Percentiles rank a stretch among this genome's conserved stretches.
Evolutionary conservation across 2,329 filamentous ascomycete species (phyloP).

Genomic region (Penicillium expansum): DNA sequence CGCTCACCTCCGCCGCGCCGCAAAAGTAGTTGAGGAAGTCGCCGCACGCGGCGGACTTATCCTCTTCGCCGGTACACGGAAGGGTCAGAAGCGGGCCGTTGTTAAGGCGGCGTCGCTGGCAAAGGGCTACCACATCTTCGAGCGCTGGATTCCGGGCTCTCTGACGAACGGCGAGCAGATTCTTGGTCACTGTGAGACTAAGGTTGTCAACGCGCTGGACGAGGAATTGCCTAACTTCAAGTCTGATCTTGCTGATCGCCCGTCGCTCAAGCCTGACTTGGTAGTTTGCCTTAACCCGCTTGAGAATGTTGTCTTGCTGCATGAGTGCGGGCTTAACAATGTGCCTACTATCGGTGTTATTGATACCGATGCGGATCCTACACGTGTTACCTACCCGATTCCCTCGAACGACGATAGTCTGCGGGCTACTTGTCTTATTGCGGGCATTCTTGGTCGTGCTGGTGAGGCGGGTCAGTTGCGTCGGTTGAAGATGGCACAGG

Average conservation of each 20-base stretch:
- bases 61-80: constrained; percentile 84
- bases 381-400: constrained; percentile 93
- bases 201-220: constrained; percentile 77
- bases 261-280: constrained; percentile 77
- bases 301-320: constrained; percentile 86
- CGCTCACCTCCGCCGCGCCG: constrained; percentile 84
- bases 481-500: constrained; percentile 61
- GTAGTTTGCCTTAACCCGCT: constrained; percentile 90
- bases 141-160: constrained; percentile 85
- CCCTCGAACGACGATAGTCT: constrained; percentile 96
- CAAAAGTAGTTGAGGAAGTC: constrained; percentile 87
- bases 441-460: constrained; percentile 79
- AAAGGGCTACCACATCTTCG: constrained; percentile 81
- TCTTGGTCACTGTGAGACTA: constrained; percentile 64
- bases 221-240: constrained; percentile 62
- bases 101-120: constrained; percentile 77
- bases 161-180: constrained; percentile 94
- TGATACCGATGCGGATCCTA: constrained; percentile 88
- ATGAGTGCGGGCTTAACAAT: constrained; percentile 83
- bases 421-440: constrained; percentile 76
- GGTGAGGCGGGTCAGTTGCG: constrained; percentile 72
- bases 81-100: constrained; percentile 76
- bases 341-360: constrained; percentile 94
- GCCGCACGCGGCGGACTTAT: constrained; percentile 78
- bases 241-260: constrained; percentile 59